phyloP scores from a whole-genome alignment of 257 asterid species.

The Eucommia ulmoides region DNA sequence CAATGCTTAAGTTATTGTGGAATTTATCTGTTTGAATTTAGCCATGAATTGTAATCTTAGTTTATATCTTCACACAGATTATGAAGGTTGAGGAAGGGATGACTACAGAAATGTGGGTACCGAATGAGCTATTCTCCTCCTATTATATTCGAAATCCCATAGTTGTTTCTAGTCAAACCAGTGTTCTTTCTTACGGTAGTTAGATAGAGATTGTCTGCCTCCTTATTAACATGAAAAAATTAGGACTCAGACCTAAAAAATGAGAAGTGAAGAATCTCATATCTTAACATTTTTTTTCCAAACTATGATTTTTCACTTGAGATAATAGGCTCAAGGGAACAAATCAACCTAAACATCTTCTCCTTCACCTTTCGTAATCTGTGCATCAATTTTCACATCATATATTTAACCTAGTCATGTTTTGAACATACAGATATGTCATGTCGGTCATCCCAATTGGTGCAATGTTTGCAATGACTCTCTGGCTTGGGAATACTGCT shows the following conservation, averaged over 20 bases:
- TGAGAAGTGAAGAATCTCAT: too few species aligned
- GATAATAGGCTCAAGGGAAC: too few species aligned
- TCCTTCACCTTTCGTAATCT: too few species aligned
- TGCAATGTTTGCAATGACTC: conserved; percentile 98
- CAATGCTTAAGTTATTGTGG: not conserved
- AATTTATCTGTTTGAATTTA: too few species aligned
- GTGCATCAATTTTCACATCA: not conserved
- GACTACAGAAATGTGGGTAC: conserved; percentile 86
- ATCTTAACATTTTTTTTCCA: too few species aligned
- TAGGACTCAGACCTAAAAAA: too few species aligned
- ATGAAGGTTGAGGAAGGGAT: conserved; percentile 89
- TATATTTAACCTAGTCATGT: not conserved
- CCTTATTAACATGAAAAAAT: too few species aligned
- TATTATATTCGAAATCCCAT: conserved; percentile 7
- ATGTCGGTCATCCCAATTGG: conserved; percentile 87
- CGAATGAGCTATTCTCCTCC: not conserved
- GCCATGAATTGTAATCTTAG: too few species aligned
- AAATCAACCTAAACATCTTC: too few species aligned
- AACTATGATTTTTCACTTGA: too few species aligned
- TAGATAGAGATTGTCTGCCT: too few species aligned
- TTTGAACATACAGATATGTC: conserved; percentile 49
- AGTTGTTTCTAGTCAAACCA: conserved; percentile 3
- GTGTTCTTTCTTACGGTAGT: not conserved
- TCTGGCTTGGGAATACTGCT: conserved; percentile 99
- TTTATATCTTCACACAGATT: conserved; percentile 34